A percentile compares a stretch with the other conserved stretches of the same genome.
These are phyloP conservation scores for Penicillium concentricum DNA, from an alignment of 2,329 filamentous ascomycete species.

Conservation along the genomic window DNA sequence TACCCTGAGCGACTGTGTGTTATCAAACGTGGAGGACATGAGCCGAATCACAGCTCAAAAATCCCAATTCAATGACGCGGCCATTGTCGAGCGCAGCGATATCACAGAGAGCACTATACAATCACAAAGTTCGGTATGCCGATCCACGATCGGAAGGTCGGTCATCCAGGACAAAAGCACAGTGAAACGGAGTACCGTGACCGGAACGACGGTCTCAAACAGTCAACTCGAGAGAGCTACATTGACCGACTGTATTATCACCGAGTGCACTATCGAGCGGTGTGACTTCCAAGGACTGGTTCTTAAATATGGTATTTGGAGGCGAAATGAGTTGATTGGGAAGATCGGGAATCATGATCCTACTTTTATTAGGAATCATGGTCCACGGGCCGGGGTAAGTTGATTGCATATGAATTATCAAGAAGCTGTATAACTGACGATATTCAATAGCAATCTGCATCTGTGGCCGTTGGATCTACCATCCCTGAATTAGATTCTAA, in stretches of 20 bases:
- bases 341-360: constrained; percentile 15
- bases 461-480: background rate
- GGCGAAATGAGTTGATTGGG: constrained; percentile 24
- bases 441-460: background rate
- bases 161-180: constrained; percentile 10
- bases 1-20: constrained; percentile 12
- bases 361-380: constrained; percentile 10
- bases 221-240: constrained; percentile 11
- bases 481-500: background rate
- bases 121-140: constrained; percentile 9
- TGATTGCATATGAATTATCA: background rate
- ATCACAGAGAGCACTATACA: constrained; percentile 17
- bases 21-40: constrained; percentile 15
- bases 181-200: constrained; percentile 15
- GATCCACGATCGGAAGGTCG: constrained; percentile 15
- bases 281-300: constrained; percentile 24
- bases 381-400: background rate
- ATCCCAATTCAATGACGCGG: constrained; percentile 14
- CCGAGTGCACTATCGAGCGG: constrained; percentile 20
- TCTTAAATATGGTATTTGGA: constrained; percentile 28
- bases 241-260: constrained; percentile 24
- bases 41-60: constrained; percentile 9
- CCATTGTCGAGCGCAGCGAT: constrained; percentile 12
- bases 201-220: constrained; percentile 3
- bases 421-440: background rate